Evolutionary conservation across 2,329 filamentous ascomycete genomes (phyloP).

Genomic region (Aphanoascus verrucosus): DNA sequence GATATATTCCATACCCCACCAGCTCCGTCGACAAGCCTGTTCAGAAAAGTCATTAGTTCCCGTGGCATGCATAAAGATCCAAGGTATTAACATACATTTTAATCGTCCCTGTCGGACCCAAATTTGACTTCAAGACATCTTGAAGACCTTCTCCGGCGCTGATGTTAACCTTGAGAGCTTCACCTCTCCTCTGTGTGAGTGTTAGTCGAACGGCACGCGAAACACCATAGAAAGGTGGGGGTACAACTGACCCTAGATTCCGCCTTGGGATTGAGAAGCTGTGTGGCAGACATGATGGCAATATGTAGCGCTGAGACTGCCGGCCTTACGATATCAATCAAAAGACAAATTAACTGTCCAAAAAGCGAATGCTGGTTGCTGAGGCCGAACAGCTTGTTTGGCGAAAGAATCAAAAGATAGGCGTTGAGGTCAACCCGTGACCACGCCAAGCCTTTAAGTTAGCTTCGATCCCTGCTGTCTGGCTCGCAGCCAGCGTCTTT

Average conservation of each 20-base stretch:
- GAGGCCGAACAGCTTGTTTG: constrained; percentile 16
- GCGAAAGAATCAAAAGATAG: not conserved
- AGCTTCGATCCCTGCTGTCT: not conserved
- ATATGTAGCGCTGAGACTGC: constrained; percentile 10
- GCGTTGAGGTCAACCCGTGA: not conserved
- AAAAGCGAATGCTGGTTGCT: constrained; percentile 13
- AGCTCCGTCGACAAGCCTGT: constrained; percentile 51
- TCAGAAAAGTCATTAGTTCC: constrained; percentile 21
- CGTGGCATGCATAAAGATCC: not conserved
- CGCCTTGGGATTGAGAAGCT: constrained; percentile 97
- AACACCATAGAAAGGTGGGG: constrained; percentile 16
- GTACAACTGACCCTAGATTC: constrained; percentile 69
- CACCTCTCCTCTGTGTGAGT: constrained; percentile 68
- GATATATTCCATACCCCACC: constrained; percentile 40
- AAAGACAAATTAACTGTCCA: not conserved
- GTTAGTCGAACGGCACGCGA: constrained; percentile 30
- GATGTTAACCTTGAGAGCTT: constrained; percentile 96
- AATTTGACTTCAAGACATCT: constrained; percentile 91
- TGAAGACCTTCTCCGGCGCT: constrained; percentile 84
- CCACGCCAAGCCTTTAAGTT: not conserved
- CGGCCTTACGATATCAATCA: not conserved
- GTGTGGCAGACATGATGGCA: constrained; percentile 77
- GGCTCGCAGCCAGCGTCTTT: too few species aligned
- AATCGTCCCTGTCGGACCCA: constrained; percentile 85
- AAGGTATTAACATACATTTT: constrained; percentile 62